Percentiles rank a stretch among this genome's conserved stretches.
Conservation (phyloP, 139 green algal genomes). For the Tetradesmus lagerheimii region DNA sequence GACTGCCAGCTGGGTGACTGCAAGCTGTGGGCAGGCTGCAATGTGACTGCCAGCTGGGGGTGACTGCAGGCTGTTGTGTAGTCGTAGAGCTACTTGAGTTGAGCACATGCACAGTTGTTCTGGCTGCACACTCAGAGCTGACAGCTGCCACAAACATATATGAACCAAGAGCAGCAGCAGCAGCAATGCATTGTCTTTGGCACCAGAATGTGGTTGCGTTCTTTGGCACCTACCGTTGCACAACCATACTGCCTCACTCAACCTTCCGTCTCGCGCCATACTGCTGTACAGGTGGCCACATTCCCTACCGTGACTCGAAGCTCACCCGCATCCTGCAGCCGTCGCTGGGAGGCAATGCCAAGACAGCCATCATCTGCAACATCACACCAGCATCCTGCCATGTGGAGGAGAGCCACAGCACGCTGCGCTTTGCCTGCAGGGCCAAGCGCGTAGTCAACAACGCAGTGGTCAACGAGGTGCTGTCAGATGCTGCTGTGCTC, state of each 20-base stretch:
- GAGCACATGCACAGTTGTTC: too few relatives aligned
- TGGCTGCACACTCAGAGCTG: too few relatives aligned
- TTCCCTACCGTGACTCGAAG: conserved; percentile 93
- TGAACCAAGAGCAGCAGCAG: background rate
- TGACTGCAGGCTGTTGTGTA: too few relatives aligned
- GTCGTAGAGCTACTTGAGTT: too few relatives aligned
- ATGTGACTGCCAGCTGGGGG: too few relatives aligned
- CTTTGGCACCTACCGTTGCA: background rate
- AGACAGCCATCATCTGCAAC: conserved; percentile 96
- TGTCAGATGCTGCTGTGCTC: conserved; percentile 84
- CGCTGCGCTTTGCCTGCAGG: conserved; percentile 92
- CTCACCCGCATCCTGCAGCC: conserved; percentile 95
- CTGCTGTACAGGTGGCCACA: conserved; percentile 79
- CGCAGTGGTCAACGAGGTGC: conserved; percentile 87
- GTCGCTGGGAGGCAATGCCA: conserved; percentile 95
- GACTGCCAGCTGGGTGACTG: too few relatives aligned
- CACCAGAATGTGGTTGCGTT: background rate
- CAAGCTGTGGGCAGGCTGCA: too few relatives aligned
- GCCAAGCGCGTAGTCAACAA: conserved; percentile 97
- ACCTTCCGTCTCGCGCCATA: background rate
- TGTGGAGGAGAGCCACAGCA: conserved; percentile 93
- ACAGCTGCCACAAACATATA: background rate
- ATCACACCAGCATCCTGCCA: conserved; percentile 90
- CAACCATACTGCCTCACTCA: too few relatives aligned
- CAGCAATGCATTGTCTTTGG: background rate